Percentiles rank a stretch among this genome's conserved stretches.
phyloP scores from a whole-genome alignment of 2,329 filamentous ascomycete genomes.

The Phaeosphaeria sp. region DNA sequence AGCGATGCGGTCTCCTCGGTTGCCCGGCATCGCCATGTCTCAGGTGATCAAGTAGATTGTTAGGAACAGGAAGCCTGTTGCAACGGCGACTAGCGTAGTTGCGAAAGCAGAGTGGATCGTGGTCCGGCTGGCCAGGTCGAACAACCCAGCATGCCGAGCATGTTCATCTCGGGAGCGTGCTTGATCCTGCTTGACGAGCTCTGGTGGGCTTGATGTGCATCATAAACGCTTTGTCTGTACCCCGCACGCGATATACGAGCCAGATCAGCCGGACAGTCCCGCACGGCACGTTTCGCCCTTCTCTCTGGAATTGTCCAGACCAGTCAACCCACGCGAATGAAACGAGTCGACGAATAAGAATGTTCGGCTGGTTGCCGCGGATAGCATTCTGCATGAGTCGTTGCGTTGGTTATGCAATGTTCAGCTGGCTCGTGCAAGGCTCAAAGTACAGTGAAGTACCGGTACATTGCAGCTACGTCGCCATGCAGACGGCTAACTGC shows the following conservation, averaged over 20 bases:
- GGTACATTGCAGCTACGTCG: conserved; percentile 6
- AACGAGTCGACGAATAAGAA: conserved; percentile 12
- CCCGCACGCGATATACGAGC: conserved; percentile 27
- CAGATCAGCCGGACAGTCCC: conserved; percentile 35
- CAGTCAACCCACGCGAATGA: conserved; percentile 1
- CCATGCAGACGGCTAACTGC: not conserved
- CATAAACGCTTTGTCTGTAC: conserved; percentile 19
- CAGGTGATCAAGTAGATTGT: not conserved
- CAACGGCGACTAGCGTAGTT: not conserved
- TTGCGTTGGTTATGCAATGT: conserved; percentile 10
- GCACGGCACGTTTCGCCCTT: conserved; percentile 18
- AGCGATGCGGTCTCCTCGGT: conserved; percentile 4
- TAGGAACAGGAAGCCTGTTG: conserved; percentile 7
- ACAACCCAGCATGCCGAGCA: not conserved
- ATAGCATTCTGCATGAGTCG: conserved; percentile 19
- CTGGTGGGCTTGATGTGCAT: not conserved
- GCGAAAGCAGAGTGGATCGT: not conserved
- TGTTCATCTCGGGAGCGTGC: not conserved
- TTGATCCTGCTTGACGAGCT: not conserved
- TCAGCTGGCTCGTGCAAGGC: conserved; percentile 2
- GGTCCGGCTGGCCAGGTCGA: not conserved
- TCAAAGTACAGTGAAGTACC: conserved; percentile 13
- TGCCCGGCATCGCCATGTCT: conserved; percentile 2
- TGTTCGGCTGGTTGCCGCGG: conserved; percentile 17
- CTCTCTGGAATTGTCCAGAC: conserved; percentile 16